Evolutionary conservation across 768 basidiomycete species (phyloP).

Genomic region (Tulasnella calospora): DNA sequence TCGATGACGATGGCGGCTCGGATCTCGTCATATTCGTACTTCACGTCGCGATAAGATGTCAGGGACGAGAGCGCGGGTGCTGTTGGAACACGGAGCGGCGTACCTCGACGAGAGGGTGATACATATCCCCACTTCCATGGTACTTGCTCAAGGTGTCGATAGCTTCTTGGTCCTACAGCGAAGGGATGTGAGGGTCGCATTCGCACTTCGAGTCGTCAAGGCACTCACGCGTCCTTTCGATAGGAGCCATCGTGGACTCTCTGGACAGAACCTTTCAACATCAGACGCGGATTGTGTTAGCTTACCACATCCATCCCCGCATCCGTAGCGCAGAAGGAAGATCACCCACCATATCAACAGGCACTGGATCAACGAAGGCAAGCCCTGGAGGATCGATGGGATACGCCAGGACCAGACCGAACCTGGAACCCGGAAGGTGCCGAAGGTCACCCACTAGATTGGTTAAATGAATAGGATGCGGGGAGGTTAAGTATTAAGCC

Average conservation of each 20-base stretch:
- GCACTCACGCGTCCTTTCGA: slow-evolving; percentile 38
- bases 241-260: slow-evolving; percentile 63
- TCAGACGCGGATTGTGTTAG: background rate
- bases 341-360: slow-evolving; percentile 45
- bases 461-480: background rate
- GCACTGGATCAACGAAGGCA: slow-evolving; percentile 54
- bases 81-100: slow-evolving; percentile 30
- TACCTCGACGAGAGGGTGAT: slow-evolving; percentile 55
- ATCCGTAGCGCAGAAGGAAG: background rate
- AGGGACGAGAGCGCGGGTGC: background rate
- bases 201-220: background rate
- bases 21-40: slow-evolving; percentile 44
- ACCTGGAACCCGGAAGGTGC: slow-evolving; percentile 38
- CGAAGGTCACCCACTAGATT: slow-evolving; percentile 44
- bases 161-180: slow-evolving; percentile 48
- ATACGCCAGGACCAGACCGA: slow-evolving; percentile 41
- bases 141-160: slow-evolving; percentile 59
- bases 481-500: background rate
- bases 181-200: background rate
- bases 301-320: background rate
- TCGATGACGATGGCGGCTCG: slow-evolving; percentile 61
- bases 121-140: slow-evolving; percentile 59
- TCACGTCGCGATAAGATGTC: background rate
- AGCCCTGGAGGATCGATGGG: slow-evolving; percentile 58
- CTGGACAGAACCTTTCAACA: slow-evolving; percentile 47